These are phyloP conservation scores for Rhodotorula sp. DNA, from an alignment of 1,284 basidiomycete species.

Conservation along the genomic window DNA sequence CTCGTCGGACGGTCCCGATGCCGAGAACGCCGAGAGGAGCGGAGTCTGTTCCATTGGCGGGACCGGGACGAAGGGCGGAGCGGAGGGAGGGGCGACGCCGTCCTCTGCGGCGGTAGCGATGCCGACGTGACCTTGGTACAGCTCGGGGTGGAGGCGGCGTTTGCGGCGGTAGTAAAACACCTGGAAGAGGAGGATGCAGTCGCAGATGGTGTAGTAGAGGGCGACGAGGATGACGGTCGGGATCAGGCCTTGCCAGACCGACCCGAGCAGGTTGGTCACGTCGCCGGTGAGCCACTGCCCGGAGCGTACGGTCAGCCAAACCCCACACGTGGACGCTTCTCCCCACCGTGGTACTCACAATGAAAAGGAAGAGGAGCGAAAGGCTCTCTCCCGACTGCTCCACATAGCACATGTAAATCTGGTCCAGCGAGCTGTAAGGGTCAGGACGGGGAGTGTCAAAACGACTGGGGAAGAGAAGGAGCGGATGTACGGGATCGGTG, in stretches of 20 bases:
- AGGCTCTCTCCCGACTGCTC: conserved; percentile 44
- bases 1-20: conserved; percentile 21
- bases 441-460: conserved; percentile 1
- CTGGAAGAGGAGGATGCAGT: conserved; percentile 44
- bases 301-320: neutral
- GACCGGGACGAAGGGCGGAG: neutral
- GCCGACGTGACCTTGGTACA: conserved; percentile 22
- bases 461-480: neutral
- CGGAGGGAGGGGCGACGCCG: conserved; percentile 8
- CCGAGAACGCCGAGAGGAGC: conserved; percentile 39
- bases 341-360: conserved; percentile 29
- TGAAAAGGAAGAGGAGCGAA: conserved; percentile 42
- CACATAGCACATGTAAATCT: conserved; percentile 42
- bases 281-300: conserved; percentile 45
- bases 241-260: conserved; percentile 41
- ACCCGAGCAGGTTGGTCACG: conserved; percentile 43
- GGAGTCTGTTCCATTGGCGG: conserved; percentile 18
- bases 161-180: conserved; percentile 43
- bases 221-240: conserved; percentile 44
- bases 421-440: conserved; percentile 38
- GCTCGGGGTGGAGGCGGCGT: conserved; percentile 39
- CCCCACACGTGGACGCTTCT: neutral
- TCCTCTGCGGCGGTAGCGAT: neutral
- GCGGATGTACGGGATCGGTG: conserved; percentile 30
- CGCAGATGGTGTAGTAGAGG: conserved; percentile 37